Base-by-base conservation (phyloP, 148 eudicot species). In the Nepenthes gracilis region DNA sequence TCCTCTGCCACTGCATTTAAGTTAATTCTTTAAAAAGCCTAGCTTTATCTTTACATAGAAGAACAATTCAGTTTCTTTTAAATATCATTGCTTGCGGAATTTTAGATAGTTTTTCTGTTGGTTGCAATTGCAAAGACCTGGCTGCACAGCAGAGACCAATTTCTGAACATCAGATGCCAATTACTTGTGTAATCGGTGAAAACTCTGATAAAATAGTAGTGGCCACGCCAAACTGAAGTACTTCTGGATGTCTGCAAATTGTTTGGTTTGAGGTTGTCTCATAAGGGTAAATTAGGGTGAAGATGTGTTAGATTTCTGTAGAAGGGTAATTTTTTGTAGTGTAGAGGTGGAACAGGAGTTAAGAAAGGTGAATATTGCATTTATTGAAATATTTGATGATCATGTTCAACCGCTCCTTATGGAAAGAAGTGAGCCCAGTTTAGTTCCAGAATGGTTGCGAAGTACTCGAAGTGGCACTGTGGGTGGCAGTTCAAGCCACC, bases 361-460 rank as follows among this genome's bases (percentile, higher is more conserved):
- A 7, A 23, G 33, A 36, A 60, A 51, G 13, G 47, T 49, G 53
- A 49, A 49, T 49, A 49, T 49, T n/a, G 40, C 60, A 71, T 57
- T 54, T 53, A 66, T 60, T 54, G 68, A 54, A 61, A 60, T 54
- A 52, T 55, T 36, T 63, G 10, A 45, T 69, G 70, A 75, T 79
- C 72, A 88, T 85, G 96, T 63, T 79, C 70, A 64, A 67, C 35
- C 23, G 35, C 65, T 80, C 74, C 74, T 81, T 73, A 91, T 91
- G 97, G 97, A 85, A 65, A 80, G 63, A 75, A 88, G 88, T 88
- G 97, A 92, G 74, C 97, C 94, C 50, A 74, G 83, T 70, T 85
- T 92, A 67, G 90, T 73, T 73, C 97, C 97, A 43, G 90, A 92
- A 80, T 92, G 97, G 97, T 52, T 92, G 80, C 80, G 83, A 79